Evolutionary conservation across 2,329 filamentous ascomycete species (phyloP).

Genomic region (Ophiostoma sp.): DNA sequence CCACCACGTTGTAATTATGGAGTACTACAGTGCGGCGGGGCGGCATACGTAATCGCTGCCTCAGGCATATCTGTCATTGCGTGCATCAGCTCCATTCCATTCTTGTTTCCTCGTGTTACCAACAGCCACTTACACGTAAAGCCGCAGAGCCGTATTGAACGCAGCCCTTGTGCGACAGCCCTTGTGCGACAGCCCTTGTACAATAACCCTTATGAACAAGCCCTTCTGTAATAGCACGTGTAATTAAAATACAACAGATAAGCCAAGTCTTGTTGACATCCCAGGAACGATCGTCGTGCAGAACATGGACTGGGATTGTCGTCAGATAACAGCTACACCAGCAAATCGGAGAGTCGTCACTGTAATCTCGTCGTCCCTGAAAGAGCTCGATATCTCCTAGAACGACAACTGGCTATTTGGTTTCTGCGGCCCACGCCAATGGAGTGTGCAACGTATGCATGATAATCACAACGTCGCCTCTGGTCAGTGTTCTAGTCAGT

Average conservation of each 20-base stretch:
- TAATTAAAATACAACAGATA: neutral
- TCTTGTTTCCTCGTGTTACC: neutral
- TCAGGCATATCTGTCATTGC: neutral
- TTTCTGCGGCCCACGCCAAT: too few relatives aligned
- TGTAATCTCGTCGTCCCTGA: neutral
- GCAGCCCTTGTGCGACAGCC: neutral
- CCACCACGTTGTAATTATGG: neutral
- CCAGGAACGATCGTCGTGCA: neutral
- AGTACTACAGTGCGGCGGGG: conserved; percentile 3
- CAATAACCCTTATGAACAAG: neutral
- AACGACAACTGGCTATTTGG: too few relatives aligned
- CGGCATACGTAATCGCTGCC: conserved; percentile 23
- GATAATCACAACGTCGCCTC: too few relatives aligned
- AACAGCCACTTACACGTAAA: neutral
- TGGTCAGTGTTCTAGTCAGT: too few relatives aligned
- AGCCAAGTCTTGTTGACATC: conserved; percentile 1
- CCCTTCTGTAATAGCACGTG: neutral
- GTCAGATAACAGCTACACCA: neutral
- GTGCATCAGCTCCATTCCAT: neutral
- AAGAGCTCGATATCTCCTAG: too few relatives aligned
- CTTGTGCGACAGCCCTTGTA: neutral
- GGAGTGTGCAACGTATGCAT: too few relatives aligned
- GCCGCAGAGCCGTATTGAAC: neutral
- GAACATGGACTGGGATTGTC: neutral
- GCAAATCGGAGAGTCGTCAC: neutral